Conservation (phyloP, 495 filamentous ascomycete genomes). For the Immersiella caudata region DNA sequence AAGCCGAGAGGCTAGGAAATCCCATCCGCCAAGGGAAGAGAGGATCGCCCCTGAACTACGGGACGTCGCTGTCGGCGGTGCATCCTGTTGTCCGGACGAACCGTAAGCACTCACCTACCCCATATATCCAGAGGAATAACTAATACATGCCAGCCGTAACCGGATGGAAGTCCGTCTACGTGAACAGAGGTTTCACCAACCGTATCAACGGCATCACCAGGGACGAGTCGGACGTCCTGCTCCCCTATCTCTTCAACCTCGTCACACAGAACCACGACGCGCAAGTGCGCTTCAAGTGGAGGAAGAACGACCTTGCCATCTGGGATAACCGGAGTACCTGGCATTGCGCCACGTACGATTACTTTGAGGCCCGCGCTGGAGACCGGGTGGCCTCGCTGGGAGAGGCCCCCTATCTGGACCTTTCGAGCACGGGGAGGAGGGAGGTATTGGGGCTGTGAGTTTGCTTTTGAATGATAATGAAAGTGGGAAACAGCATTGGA, state of each 20-base stretch:
- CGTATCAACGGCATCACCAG: conserved; percentile 74
- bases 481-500: background rate
- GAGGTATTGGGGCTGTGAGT: conserved; percentile 24
- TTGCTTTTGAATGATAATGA: background rate
- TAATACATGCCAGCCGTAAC: conserved; percentile 53
- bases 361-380: conserved; percentile 29
- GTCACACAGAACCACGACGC: conserved; percentile 62
- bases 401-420: conserved; percentile 31
- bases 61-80: conserved; percentile 23
- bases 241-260: conserved; percentile 67
- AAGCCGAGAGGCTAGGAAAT: conserved; percentile 67
- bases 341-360: conserved; percentile 57
- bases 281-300: conserved; percentile 75
- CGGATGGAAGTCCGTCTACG: conserved; percentile 76
- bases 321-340: conserved; percentile 74
- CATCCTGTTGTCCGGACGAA: conserved; percentile 32
- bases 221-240: conserved; percentile 68
- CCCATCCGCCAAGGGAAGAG: conserved; percentile 36
- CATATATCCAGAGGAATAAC: conserved; percentile 48
- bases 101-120: conserved; percentile 43
- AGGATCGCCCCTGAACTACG: conserved; percentile 29
- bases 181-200: conserved; percentile 81
- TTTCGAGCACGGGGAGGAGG: conserved; percentile 22
- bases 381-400: conserved; percentile 32
- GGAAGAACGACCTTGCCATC: conserved; percentile 67